Percentiles rank a stretch among this genome's conserved stretches.
These are phyloP conservation scores for Coemansia biformis DNA, from an alignment of 192 early-diverging fungal genomes.

Conservation along the genomic window DNA sequence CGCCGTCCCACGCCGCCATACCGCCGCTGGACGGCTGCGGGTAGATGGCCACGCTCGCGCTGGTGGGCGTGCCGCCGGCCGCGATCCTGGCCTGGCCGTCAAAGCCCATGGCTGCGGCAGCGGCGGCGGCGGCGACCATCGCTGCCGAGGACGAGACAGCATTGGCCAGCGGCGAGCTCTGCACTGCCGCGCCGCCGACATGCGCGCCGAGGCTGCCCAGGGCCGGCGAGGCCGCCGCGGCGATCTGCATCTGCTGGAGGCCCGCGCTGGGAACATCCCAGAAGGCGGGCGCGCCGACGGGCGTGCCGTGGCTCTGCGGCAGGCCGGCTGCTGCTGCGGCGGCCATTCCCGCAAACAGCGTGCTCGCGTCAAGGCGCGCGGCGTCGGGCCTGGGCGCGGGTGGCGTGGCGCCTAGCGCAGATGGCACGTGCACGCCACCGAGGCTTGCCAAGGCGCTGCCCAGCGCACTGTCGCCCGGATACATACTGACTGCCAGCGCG, in stretches of 20 bases:
- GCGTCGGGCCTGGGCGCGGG: background rate
- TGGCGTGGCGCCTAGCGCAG: background rate
- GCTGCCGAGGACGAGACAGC: conserved; percentile 3
- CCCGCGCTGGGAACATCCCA: conserved; percentile 13
- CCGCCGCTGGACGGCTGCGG: conserved; percentile 11
- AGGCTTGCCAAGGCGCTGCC: conserved; percentile 3
- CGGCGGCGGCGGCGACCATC: background rate
- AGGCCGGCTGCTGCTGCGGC: background rate
- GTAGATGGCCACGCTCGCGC: conserved; percentile 19
- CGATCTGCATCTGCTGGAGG: background rate
- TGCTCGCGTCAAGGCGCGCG: background rate
- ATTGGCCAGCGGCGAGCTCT: too few relatives aligned
- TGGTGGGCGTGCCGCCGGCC: background rate
- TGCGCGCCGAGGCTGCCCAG: conserved; percentile 5
- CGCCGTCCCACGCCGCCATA: conserved; percentile 18
- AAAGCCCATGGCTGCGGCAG: conserved; percentile 6
- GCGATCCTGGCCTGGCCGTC: background rate
- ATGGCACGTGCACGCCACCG: too few relatives aligned
- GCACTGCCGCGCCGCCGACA: background rate
- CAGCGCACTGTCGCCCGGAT: too few relatives aligned
- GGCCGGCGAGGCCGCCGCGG: background rate
- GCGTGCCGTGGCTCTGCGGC: background rate
- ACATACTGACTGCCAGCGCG: conserved; percentile 2
- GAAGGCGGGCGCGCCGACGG: conserved; percentile 16
- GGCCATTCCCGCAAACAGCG: background rate